Conservation (phyloP, 345 rosid genomes). For the Populus alba region DNA sequence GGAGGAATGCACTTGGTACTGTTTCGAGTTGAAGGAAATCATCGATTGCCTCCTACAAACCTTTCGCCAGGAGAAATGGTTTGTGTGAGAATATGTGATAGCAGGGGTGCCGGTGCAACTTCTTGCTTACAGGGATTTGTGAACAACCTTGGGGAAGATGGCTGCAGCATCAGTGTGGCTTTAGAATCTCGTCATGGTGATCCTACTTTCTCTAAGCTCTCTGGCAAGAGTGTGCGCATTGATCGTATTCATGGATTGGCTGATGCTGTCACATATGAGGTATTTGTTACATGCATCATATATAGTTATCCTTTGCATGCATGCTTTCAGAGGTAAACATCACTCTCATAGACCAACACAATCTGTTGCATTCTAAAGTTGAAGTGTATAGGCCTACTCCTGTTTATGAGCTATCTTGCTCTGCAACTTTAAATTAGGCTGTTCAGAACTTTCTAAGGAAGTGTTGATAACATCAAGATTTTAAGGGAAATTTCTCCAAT, state of each 20-base stretch:
- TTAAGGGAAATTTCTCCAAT: neutral
- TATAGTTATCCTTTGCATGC: neutral
- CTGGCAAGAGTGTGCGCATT: constrained; percentile 81
- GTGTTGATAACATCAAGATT: neutral
- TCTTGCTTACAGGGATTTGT: constrained; percentile 90
- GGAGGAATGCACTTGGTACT: constrained; percentile 94
- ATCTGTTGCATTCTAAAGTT: neutral
- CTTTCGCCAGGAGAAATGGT: constrained; percentile 99
- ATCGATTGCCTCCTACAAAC: constrained; percentile 82
- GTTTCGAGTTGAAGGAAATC: constrained; percentile 83
- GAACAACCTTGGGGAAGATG: constrained; percentile 90
- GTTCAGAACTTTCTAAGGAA: too few relatives aligned
- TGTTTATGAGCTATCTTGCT: neutral
- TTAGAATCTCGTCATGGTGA: constrained; percentile 96
- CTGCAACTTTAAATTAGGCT: too few relatives aligned
- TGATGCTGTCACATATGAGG: constrained; percentile 94
- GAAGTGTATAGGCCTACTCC: neutral
- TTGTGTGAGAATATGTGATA: constrained; percentile 81
- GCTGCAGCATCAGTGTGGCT: constrained; percentile 87
- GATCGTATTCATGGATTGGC: constrained; percentile 93
- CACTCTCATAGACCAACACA: neutral
- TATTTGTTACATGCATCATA: constrained; percentile 22
- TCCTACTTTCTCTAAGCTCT: constrained; percentile 93
- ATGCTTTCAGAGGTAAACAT: neutral
- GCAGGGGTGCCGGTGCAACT: constrained; percentile 86